A percentile compares a stretch with the other conserved stretches of the same genome.
phyloP scores from a whole-genome alignment of 108 stramenopile species.

The Fragilaria radians region DNA sequence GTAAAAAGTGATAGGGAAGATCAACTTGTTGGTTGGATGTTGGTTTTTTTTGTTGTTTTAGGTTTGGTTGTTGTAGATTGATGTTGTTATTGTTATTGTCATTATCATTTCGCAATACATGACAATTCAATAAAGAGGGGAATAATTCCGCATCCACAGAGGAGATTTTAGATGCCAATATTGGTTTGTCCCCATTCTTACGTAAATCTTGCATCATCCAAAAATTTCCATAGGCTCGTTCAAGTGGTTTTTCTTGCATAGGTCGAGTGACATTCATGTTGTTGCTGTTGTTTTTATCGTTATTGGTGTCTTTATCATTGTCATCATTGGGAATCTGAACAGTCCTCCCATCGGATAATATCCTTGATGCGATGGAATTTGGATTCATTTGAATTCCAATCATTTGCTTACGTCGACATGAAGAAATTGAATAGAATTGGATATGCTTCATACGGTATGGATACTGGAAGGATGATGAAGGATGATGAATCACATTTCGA shows the following conservation, averaged over 20 bases:
- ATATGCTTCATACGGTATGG: no score
- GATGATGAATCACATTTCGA: no score
- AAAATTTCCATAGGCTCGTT: slow-evolving; percentile 74
- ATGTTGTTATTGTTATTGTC: not conserved
- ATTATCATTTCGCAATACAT: slow-evolving; percentile 6
- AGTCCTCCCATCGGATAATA: not conserved
- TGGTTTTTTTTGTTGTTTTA: no score
- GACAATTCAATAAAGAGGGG: slow-evolving; percentile 27
- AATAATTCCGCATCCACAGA: slow-evolving; percentile 56
- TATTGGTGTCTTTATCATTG: slow-evolving; percentile 2
- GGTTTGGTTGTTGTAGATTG: no score
- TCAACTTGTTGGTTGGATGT: slow-evolving; percentile 29
- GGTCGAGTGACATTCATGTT: not conserved
- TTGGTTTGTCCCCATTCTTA: slow-evolving; percentile 60
- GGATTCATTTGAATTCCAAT: not conserved
- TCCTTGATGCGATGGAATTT: not conserved
- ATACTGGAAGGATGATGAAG: no score
- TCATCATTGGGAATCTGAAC: not conserved
- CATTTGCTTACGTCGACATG: not conserved
- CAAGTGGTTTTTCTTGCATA: slow-evolving; percentile 31
- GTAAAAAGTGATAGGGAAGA: slow-evolving; percentile 57
- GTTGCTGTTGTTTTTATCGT: not conserved
- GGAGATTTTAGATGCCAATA: slow-evolving; percentile 61
- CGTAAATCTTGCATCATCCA: slow-evolving; percentile 76
- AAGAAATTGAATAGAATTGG: no score